These are phyloP conservation scores for Rhodotorula babjevae DNA, from an alignment of 768 basidiomycete genomes.

Conservation along the genomic window DNA sequence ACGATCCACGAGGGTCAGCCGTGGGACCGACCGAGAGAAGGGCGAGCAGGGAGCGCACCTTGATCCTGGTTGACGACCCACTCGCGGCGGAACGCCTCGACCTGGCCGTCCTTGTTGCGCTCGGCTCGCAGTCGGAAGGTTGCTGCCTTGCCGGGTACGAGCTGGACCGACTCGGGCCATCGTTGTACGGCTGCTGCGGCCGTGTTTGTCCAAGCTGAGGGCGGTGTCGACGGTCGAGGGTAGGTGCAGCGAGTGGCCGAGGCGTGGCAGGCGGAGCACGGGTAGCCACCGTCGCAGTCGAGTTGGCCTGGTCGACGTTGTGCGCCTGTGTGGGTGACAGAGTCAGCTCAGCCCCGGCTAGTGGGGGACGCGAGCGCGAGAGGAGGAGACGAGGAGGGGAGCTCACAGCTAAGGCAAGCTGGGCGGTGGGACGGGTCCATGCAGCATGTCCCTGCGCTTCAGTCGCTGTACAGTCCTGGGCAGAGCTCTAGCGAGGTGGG, in stretches of 20 bases:
- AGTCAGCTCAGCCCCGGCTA: too few species aligned
- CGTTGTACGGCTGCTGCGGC: not conserved
- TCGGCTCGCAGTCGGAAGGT: not conserved
- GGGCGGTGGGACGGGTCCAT: not conserved
- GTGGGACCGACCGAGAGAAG: not conserved
- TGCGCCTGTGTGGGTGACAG: not conserved
- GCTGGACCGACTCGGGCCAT: constrained; percentile 15
- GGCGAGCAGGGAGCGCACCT: not conserved
- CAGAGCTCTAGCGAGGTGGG: too few species aligned
- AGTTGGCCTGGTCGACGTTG: not conserved
- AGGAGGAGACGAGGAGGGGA: not conserved
- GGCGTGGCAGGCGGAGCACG: constrained; percentile 2
- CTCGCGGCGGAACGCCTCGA: constrained; percentile 15
- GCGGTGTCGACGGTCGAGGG: not conserved
- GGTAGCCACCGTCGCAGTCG: constrained; percentile 4
- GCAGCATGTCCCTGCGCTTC: not conserved
- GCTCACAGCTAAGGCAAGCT: not conserved
- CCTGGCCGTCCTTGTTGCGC: not conserved
- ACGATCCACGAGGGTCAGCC: fast-evolving
- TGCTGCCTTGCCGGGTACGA: not conserved
- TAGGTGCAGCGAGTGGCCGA: not conserved
- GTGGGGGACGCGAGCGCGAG: not conserved
- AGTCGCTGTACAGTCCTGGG: not conserved
- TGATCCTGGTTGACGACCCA: not conserved
- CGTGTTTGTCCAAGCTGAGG: constrained; percentile 11